A percentile compares a stretch with the other conserved stretches of the same genome.
Evolutionary conservation across 2,329 filamentous ascomycete genomes (phyloP).

Genomic region (Tolypocladium ovalisporum): DNA sequence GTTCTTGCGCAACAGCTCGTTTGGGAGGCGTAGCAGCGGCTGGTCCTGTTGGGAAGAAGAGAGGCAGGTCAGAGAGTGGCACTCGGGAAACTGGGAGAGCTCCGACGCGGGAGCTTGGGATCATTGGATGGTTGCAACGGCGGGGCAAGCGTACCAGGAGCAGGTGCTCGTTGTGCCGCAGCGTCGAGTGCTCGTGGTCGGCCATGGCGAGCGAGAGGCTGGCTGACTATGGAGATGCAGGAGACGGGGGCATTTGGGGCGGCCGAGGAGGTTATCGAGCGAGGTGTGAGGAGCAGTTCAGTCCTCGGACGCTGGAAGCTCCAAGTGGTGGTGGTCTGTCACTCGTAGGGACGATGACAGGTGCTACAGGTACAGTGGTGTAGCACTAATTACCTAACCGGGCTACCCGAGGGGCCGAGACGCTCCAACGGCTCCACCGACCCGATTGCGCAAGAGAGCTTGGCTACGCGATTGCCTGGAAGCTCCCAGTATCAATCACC

Average conservation of each 20-base stretch:
- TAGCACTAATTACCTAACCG: not conserved
- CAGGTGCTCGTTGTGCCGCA: constrained; percentile 66
- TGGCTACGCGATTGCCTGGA: not conserved
- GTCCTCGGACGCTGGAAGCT: not conserved
- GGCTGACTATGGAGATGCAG: not conserved
- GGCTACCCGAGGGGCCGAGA: too few species aligned
- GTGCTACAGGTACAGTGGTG: not conserved
- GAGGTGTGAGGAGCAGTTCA: not conserved
- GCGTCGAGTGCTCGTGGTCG: constrained; percentile 50
- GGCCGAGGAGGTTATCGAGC: not conserved
- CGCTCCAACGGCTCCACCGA: too few species aligned
- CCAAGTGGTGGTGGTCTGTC: not conserved
- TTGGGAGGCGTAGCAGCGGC: constrained; percentile 82
- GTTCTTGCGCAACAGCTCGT: constrained; percentile 87
- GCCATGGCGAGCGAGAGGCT: constrained; percentile 31
- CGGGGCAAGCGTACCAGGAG: constrained; percentile 47
- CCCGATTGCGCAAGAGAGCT: not conserved
- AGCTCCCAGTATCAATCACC: not conserved
- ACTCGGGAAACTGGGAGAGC: not conserved
- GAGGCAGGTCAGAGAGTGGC: not conserved
- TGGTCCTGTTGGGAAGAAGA: constrained; percentile 55
- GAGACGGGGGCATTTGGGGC: not conserved
- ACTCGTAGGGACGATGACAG: not conserved
- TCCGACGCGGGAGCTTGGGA: not conserved
- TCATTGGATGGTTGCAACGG: not conserved